These are phyloP conservation scores for Colletotrichum sp. DNA, from an alignment of 2,329 filamentous ascomycete species.

Conservation along the genomic window DNA sequence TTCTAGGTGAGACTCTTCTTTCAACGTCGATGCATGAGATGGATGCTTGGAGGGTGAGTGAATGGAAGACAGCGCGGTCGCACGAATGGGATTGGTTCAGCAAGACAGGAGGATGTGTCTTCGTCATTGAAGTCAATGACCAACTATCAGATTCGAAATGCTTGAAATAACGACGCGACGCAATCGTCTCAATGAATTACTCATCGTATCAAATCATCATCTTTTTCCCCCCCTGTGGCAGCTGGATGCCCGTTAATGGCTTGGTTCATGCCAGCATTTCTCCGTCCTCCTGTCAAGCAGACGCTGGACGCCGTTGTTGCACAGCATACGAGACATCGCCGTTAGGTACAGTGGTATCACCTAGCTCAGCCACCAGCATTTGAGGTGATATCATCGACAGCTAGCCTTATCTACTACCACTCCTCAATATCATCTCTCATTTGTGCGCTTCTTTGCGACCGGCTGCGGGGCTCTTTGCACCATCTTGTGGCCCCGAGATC, in stretches of 20 bases:
- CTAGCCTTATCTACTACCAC: background rate
- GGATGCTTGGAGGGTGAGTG: background rate
- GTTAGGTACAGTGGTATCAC: background rate
- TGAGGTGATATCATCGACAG: background rate
- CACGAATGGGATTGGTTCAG: background rate
- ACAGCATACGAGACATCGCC: background rate
- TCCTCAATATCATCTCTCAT: background rate
- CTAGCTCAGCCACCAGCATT: background rate
- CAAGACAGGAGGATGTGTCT: background rate
- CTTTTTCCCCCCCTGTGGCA: background rate
- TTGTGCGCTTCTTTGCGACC: background rate
- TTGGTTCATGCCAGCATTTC: background rate
- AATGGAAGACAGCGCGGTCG: background rate
- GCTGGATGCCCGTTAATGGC: accelerated
- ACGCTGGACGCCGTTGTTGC: background rate
- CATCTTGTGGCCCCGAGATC: background rate
- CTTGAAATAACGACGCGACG: background rate
- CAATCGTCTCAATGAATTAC: background rate
- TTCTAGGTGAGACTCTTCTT: background rate
- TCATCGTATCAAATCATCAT: background rate
- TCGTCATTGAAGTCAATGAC: background rate
- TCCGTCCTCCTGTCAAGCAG: background rate
- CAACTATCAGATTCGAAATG: accelerated
- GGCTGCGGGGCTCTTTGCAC: background rate
- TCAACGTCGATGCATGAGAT: background rate